A percentile compares a stretch with the other conserved stretches of the same genome.
Conservation (phyloP, 495 filamentous ascomycete species). For the Talaromyces adpressus region DNA sequence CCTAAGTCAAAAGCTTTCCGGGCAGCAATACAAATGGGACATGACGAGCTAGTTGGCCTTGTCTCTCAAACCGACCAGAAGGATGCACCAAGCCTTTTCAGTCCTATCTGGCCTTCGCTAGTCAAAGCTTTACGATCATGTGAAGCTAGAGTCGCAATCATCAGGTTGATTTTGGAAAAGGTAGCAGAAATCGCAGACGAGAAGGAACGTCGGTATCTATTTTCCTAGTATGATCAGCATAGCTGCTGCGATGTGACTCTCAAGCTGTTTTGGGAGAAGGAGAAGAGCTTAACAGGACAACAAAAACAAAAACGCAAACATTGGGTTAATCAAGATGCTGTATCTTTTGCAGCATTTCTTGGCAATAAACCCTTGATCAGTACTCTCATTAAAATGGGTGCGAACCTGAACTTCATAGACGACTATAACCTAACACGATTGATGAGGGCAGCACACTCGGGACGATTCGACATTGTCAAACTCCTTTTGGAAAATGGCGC, state of each 20-base stretch:
- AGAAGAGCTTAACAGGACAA: not conserved
- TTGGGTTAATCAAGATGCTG: too few species aligned
- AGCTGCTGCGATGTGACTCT: not conserved
- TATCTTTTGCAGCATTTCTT: slow-evolving; percentile 18
- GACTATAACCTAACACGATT: slow-evolving; percentile 18
- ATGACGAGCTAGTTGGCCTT: not conserved
- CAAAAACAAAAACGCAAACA: too few species aligned
- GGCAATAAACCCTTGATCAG: slow-evolving; percentile 26
- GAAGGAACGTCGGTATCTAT: not conserved
- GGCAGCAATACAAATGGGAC: not conserved
- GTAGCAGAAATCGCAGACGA: not conserved
- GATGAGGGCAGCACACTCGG: slow-evolving; percentile 19
- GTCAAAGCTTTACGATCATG: slow-evolving; percentile 16
- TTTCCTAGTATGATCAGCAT: not conserved
- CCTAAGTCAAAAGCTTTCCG: not conserved
- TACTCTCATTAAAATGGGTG: slow-evolving; percentile 32
- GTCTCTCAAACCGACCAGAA: not conserved
- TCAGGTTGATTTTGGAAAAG: slow-evolving; percentile 7
- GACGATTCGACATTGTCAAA: slow-evolving; percentile 16
- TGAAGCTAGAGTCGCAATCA: slow-evolving; percentile 25
- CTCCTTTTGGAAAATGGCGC: slow-evolving; percentile 22
- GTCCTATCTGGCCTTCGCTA: not conserved
- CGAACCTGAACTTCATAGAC: slow-evolving; percentile 31
- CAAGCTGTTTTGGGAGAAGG: not conserved
- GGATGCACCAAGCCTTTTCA: not conserved